A percentile compares a stretch with the other conserved stretches of the same genome.
Evolutionary conservation across 768 basidiomycete genomes (phyloP).

Genomic region (Macrolepiota albuminosa): DNA sequence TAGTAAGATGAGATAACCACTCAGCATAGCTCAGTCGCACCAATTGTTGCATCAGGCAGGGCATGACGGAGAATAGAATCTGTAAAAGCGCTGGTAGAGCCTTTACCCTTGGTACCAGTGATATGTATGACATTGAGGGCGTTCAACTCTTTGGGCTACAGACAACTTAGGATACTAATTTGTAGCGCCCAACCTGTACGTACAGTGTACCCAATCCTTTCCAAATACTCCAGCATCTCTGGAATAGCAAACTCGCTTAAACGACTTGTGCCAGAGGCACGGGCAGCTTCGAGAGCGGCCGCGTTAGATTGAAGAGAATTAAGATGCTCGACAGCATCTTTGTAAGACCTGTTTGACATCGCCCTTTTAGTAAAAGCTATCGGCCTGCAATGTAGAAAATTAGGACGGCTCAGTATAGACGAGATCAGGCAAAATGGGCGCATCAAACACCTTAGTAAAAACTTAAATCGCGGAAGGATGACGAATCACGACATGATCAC

Average conservation of each 20-base stretch:
- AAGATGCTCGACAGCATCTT: slow-evolving; percentile 66
- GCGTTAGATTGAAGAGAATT: slow-evolving; percentile 92
- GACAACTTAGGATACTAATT: slow-evolving; percentile 11
- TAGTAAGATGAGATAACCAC: not conserved
- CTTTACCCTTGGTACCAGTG: slow-evolving; percentile 98
- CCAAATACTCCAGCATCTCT: slow-evolving; percentile 89
- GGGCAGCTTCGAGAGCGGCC: slow-evolving; percentile 80
- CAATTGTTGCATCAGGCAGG: slow-evolving; percentile 77
- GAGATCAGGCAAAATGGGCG: slow-evolving; percentile 12
- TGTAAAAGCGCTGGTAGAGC: slow-evolving; percentile 92
- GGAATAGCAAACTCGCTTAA: slow-evolving; percentile 63
- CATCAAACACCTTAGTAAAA: slow-evolving; percentile 6
- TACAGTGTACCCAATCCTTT: slow-evolving; percentile 83
- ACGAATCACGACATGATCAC: slow-evolving; percentile 10
- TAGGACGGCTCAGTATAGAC: slow-evolving; percentile 8
- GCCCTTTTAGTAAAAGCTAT: slow-evolving; percentile 11
- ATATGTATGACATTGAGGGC: slow-evolving; percentile 90
- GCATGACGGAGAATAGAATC: slow-evolving; percentile 79
- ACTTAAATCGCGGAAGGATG: slow-evolving; percentile 3
- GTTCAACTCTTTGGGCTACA: slow-evolving; percentile 79
- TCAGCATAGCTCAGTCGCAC: slow-evolving; percentile 35
- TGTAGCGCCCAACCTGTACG: slow-evolving; percentile 19
- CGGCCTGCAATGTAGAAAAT: slow-evolving; percentile 1
- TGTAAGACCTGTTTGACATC: slow-evolving; percentile 67
- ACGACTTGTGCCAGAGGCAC: slow-evolving; percentile 59